phyloP scores from a whole-genome alignment of 202 grass and related monocot genomes.

The Zizania palustris region DNA sequence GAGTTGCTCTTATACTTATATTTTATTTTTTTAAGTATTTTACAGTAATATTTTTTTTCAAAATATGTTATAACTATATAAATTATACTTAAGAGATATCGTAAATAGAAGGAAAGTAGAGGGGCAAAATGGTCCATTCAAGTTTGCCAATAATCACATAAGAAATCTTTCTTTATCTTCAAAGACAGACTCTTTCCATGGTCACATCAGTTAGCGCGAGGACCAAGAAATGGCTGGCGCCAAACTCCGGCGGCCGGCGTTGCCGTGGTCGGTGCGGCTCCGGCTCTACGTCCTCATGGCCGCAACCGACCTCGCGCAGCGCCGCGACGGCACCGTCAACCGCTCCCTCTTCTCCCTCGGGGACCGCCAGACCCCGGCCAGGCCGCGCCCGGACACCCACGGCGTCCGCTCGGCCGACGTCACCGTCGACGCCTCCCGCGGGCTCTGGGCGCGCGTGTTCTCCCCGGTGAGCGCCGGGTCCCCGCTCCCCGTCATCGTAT shows the following conservation, averaged over 20 bases:
- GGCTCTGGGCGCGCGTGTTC: conserved; percentile 49
- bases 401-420: conserved; percentile 37
- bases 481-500: conserved; percentile 30
- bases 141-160: too few species aligned
- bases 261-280: conserved; percentile 47
- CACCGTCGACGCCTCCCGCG: conserved; percentile 31
- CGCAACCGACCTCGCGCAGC: conserved; percentile 22
- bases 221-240: not conserved
- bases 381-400: not conserved
- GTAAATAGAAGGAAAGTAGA: too few species aligned
- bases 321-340: conserved; percentile 31
- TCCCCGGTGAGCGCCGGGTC: not conserved
- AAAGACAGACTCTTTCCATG: too few species aligned
- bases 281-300: conserved; percentile 14
- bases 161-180: too few species aligned
- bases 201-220: too few species aligned
- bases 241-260: not conserved
- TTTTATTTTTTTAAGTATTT: too few species aligned
- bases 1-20: too few species aligned
- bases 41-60: too few species aligned
- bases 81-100: too few species aligned
- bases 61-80: too few species aligned
- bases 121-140: too few species aligned
- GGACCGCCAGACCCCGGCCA: conserved; percentile 3
- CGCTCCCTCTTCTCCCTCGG: conserved; percentile 35